Evolutionary conservation across 164 flowering plant species (phyloP).

Genomic region (Kalanchoe fedtschenkoi): DNA sequence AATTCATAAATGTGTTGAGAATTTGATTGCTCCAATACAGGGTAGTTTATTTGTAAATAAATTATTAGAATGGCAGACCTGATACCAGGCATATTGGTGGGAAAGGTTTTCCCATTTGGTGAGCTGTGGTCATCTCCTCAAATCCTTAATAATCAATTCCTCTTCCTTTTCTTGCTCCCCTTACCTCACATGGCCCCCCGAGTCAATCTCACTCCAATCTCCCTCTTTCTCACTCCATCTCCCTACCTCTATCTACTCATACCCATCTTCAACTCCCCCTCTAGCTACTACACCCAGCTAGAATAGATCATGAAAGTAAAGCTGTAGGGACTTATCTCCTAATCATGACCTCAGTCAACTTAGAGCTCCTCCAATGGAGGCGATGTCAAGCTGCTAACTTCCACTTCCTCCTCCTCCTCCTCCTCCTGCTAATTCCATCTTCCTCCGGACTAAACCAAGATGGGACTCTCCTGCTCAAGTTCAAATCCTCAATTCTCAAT

Average conservation of each 20-base stretch:
- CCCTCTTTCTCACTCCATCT: constrained; percentile 12
- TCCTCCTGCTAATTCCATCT: constrained; percentile 7
- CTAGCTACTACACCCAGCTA: neutral
- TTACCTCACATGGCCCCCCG: constrained; percentile 23
- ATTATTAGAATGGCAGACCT: constrained; percentile 4
- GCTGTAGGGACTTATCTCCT: constrained; percentile 21
- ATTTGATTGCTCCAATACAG: constrained; percentile 4
- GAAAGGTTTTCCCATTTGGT: constrained; percentile 20
- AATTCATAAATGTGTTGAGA: constrained; percentile 7
- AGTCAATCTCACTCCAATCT: constrained; percentile 20
- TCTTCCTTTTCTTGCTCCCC: neutral
- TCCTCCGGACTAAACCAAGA: constrained; percentile 46
- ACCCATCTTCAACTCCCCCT: constrained; percentile 11
- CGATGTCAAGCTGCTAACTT: constrained; percentile 11
- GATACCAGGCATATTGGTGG: constrained; percentile 8
- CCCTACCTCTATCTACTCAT: constrained; percentile 10
- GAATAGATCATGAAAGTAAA: constrained; percentile 11
- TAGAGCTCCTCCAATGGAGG: constrained; percentile 18
- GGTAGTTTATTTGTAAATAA: neutral
- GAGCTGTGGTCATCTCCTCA: constrained; percentile 22
- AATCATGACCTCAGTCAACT: constrained; percentile 26
- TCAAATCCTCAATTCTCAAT: constrained; percentile 52
- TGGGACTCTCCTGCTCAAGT: constrained; percentile 55
- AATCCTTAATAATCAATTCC: constrained; percentile 1
- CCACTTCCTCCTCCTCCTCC: constrained; percentile 11